These are phyloP conservation scores for Nothophytophthora sp. DNA, from an alignment of 352 stramenopile genomes.

Conservation along the genomic window DNA sequence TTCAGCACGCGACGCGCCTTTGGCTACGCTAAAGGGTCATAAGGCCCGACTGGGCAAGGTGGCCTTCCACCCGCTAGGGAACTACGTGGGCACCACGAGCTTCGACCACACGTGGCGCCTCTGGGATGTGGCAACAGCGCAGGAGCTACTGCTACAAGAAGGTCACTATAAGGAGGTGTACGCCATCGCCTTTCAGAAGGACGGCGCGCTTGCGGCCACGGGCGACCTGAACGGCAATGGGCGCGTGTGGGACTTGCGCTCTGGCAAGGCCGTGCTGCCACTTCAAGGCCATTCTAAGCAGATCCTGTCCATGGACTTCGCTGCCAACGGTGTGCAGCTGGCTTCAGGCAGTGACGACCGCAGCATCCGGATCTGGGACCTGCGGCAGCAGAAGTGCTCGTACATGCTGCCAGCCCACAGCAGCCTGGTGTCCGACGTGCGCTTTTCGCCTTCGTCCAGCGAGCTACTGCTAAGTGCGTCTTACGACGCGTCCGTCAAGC, in stretches of 20 bases:
- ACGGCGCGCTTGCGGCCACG: slow-evolving; percentile 93
- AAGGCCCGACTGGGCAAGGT: slow-evolving; percentile 81
- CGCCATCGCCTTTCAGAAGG: slow-evolving; percentile 94
- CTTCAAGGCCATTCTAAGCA: slow-evolving; percentile 95
- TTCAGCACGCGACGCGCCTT: slow-evolving; percentile 43
- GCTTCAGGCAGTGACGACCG: slow-evolving; percentile 96
- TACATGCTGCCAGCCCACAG: slow-evolving; percentile 96
- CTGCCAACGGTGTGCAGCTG: slow-evolving; percentile 92
- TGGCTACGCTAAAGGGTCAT: slow-evolving; percentile 72
- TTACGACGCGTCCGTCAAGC: slow-evolving; percentile 94
- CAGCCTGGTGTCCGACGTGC: slow-evolving; percentile 94
- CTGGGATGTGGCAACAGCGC: slow-evolving; percentile 94
- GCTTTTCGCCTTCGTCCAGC: slow-evolving; percentile 74
- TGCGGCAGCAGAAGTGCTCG: slow-evolving; percentile 88
- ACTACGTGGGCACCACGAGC: slow-evolving; percentile 93
- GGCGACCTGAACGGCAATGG: slow-evolving; percentile 95
- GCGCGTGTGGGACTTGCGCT: slow-evolving; percentile 96
- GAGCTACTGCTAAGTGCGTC: slow-evolving; percentile 92
- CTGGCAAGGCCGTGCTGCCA: slow-evolving; percentile 90
- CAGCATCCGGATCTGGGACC: slow-evolving; percentile 96
- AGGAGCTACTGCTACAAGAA: slow-evolving; percentile 96
- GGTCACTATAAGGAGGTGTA: slow-evolving; percentile 96
- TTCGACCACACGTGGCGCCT: slow-evolving; percentile 98
- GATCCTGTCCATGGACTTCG: slow-evolving; percentile 94
- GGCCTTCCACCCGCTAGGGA: slow-evolving; percentile 94